These are phyloP conservation scores for Ganoderma multipileum DNA, from an alignment of 1,284 basidiomycete species.

Conservation along the genomic window DNA sequence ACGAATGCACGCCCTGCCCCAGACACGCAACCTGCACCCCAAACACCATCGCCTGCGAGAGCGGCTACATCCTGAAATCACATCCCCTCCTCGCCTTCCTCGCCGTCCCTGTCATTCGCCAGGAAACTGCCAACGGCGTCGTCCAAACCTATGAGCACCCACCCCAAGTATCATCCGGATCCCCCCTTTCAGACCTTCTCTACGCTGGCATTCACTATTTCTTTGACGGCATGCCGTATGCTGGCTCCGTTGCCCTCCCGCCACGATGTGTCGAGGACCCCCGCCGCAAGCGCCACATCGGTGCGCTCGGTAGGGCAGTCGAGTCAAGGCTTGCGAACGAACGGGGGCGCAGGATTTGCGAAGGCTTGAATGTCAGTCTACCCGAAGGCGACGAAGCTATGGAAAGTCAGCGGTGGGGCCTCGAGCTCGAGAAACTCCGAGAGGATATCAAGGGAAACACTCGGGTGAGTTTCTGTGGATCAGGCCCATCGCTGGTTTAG, in stretches of 20 bases:
- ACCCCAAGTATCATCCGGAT: slow-evolving; percentile 42
- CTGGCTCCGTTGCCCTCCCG: slow-evolving; percentile 82
- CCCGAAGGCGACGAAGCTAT: slow-evolving; percentile 39
- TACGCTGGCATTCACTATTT: slow-evolving; percentile 31
- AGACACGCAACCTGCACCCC: slow-evolving; percentile 79
- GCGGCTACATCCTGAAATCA: slow-evolving; percentile 75
- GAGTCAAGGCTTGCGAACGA: slow-evolving; percentile 73
- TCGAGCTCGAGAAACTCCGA: slow-evolving; percentile 62
- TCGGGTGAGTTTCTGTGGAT: slow-evolving; percentile 48
- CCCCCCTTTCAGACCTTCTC: slow-evolving; percentile 41
- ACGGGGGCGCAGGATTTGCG: slow-evolving; percentile 76
- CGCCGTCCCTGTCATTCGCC: slow-evolving; percentile 39
- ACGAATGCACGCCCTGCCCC: slow-evolving; percentile 87
- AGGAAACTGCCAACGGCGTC: slow-evolving; percentile 16
- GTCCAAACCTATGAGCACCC: slow-evolving; percentile 34
- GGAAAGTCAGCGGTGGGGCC: slow-evolving; percentile 79
- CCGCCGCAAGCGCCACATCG: slow-evolving; percentile 79
- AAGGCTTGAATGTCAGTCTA: slow-evolving; percentile 55
- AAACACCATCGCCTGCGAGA: slow-evolving; percentile 71
- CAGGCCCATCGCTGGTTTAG: slow-evolving; percentile 18
- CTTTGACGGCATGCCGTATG: slow-evolving; percentile 77
- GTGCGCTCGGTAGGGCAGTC: slow-evolving; percentile 77
- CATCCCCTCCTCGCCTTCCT: slow-evolving; percentile 67
- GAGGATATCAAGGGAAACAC: slow-evolving; percentile 62
- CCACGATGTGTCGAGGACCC: slow-evolving; percentile 88